Evolutionary conservation across 169 alveolate species (phyloP).

Genomic region (Blepharisma undulans): DNA sequence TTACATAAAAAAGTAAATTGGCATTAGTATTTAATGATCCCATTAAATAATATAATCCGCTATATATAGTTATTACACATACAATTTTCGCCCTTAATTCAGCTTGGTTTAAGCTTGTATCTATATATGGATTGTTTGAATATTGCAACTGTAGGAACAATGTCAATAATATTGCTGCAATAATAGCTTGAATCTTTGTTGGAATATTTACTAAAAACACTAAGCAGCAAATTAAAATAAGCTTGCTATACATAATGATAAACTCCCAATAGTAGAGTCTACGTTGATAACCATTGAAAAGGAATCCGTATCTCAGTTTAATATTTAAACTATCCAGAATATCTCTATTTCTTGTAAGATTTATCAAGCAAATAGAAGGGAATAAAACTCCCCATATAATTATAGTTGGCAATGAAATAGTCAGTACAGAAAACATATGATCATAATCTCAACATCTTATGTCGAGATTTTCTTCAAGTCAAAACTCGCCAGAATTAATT

Average conservation of each 20-base stretch:
- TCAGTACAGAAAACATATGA: conserved; percentile 23
- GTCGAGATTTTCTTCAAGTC: conserved; percentile 48
- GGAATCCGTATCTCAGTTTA: conserved; percentile 50
- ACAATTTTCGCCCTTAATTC: conserved; percentile 1
- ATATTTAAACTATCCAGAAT: conserved; percentile 18
- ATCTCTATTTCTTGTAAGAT: background rate
- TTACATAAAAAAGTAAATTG: background rate
- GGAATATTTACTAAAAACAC: conserved; percentile 10
- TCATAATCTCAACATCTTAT: conserved; percentile 41
- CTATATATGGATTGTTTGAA: background rate
- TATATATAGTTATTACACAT: conserved; percentile 16
- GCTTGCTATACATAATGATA: conserved; percentile 50
- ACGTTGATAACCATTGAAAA: conserved; percentile 51
- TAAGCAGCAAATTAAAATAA: conserved; percentile 43
- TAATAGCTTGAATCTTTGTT: conserved; percentile 5
- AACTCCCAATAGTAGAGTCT: conserved; percentile 56
- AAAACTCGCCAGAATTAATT: conserved; percentile 40
- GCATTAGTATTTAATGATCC: background rate
- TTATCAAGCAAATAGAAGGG: conserved; percentile 48
- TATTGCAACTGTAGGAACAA: background rate
- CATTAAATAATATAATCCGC: conserved; percentile 33
- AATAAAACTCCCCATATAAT: conserved; percentile 61
- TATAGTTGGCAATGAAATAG: conserved; percentile 23
- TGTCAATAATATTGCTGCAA: background rate
- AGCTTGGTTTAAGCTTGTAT: background rate